A percentile compares a stretch with the other conserved stretches of the same genome.
Evolutionary conservation across 1,284 basidiomycete genomes (phyloP).

Genomic region (Psilocybe mexicana): DNA sequence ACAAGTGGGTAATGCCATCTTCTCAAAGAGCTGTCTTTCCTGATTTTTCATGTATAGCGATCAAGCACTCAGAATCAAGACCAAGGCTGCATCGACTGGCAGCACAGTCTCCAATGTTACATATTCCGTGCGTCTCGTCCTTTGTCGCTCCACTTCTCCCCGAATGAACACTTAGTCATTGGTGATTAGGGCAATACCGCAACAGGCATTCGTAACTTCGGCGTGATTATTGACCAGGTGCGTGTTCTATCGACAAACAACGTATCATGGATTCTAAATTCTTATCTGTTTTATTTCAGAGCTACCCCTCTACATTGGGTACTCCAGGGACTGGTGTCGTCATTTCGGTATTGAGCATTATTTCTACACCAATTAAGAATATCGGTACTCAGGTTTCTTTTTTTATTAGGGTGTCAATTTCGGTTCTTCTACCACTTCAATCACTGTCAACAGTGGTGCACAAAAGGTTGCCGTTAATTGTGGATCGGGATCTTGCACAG

Average conservation of each 20-base stretch:
- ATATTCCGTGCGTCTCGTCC: constrained; percentile 34
- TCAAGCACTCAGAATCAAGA: constrained; percentile 53
- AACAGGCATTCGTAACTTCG: constrained; percentile 40
- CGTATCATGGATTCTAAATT: not conserved
- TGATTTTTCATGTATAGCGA: constrained; percentile 26
- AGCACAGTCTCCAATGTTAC: constrained; percentile 43
- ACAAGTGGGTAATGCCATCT: constrained; percentile 31
- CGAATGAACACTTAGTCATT: not conserved
- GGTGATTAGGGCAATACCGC: constrained; percentile 42
- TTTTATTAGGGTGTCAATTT: constrained; percentile 38
- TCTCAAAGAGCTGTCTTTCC: no score
- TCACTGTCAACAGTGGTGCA: constrained; percentile 39
- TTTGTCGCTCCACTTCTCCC: not conserved
- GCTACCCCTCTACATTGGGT: constrained; percentile 45
- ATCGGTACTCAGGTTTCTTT: not conserved
- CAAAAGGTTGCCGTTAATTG: constrained; percentile 45
- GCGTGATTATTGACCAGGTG: constrained; percentile 45
- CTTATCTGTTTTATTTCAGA: constrained; percentile 30
- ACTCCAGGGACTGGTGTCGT: constrained; percentile 49
- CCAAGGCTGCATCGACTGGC: constrained; percentile 35
- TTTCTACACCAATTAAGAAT: no score
- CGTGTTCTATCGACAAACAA: not conserved
- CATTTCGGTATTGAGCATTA: constrained; percentile 29
- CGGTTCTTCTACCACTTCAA: constrained; percentile 30
- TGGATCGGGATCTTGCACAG: constrained; percentile 40